Evolutionary conservation across 176 grass and related monocot genomes (phyloP).

Genomic region (Aegilops umbellulata): DNA sequence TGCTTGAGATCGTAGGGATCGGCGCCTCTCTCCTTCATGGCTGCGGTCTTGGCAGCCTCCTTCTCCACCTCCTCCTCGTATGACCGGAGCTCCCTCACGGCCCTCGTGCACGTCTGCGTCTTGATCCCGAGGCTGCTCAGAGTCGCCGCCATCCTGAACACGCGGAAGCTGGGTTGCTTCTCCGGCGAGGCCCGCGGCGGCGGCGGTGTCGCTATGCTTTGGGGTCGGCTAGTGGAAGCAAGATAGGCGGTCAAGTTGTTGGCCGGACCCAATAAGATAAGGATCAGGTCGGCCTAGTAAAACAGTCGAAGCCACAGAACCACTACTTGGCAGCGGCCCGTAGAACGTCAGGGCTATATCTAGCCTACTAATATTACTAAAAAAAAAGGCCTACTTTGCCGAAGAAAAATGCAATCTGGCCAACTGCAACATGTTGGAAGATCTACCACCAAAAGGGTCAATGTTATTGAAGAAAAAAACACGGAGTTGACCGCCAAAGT

Average conservation of each 20-base stretch:
- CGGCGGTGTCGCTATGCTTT: background rate
- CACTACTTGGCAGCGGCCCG: no score
- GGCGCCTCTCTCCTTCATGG: constrained; percentile 75
- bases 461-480: no score
- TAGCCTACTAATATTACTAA: no score
- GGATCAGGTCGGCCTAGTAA: no score
- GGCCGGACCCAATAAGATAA: no score
- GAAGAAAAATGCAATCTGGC: no score
- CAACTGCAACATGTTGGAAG: no score
- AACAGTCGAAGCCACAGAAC: no score
- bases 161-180: background rate
- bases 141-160: constrained; percentile 70
- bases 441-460: no score
- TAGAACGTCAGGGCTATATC: no score
- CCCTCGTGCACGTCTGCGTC: constrained; percentile 72
- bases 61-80: constrained; percentile 84
- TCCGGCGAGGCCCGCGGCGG: background rate
- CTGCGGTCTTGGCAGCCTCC: constrained; percentile 77
- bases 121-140: constrained; percentile 82
- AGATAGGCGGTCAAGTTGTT: background rate
- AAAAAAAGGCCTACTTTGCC: no score
- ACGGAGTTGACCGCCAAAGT: no score
- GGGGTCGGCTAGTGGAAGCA: background rate
- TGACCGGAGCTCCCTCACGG: constrained; percentile 68
- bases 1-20: constrained; percentile 89